A percentile compares a stretch with the other conserved stretches of the same genome.
Conservation (phyloP, 2,329 filamentous ascomycete species). For the Pseudogymnoascus sp. region DNA sequence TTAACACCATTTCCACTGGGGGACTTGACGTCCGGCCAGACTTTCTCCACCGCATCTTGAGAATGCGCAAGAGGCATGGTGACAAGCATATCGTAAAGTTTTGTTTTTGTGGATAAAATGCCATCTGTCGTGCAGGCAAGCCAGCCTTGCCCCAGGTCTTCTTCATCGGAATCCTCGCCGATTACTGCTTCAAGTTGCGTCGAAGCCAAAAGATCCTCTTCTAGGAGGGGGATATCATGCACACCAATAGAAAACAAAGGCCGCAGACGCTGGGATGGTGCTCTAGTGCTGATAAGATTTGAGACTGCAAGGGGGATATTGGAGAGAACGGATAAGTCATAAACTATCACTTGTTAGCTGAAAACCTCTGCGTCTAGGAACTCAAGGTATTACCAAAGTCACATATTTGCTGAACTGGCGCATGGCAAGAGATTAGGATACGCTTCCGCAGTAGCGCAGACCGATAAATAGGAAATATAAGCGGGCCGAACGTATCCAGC, state of each 20-base stretch:
- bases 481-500: conserved; percentile 75
- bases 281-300: conserved; percentile 56
- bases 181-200: conserved; percentile 20
- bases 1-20: conserved; percentile 58
- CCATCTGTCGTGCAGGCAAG: conserved; percentile 94
- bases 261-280: conserved; percentile 57
- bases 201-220: conserved; percentile 47
- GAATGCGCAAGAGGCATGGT: conserved; percentile 62
- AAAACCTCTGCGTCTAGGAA: not conserved
- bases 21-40: conserved; percentile 70
- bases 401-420: conserved; percentile 77
- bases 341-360: conserved; percentile 50
- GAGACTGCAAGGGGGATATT: conserved; percentile 71
- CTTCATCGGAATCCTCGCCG: conserved; percentile 29
- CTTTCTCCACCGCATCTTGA: conserved; percentile 47
- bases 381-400: conserved; percentile 62
- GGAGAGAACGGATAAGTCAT: conserved; percentile 85
- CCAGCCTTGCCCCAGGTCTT: conserved; percentile 60
- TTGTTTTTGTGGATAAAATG: conserved; percentile 76
- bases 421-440: conserved; percentile 76
- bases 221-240: conserved; percentile 77
- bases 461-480: conserved; percentile 85
- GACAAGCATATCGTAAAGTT: conserved; percentile 83
- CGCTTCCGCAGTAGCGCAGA: conserved; percentile 79
- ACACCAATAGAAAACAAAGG: conserved; percentile 91